Evolutionary conservation across 2,329 filamentous ascomycete species (phyloP).

Genomic region (Pyrenochaeta sp.): DNA sequence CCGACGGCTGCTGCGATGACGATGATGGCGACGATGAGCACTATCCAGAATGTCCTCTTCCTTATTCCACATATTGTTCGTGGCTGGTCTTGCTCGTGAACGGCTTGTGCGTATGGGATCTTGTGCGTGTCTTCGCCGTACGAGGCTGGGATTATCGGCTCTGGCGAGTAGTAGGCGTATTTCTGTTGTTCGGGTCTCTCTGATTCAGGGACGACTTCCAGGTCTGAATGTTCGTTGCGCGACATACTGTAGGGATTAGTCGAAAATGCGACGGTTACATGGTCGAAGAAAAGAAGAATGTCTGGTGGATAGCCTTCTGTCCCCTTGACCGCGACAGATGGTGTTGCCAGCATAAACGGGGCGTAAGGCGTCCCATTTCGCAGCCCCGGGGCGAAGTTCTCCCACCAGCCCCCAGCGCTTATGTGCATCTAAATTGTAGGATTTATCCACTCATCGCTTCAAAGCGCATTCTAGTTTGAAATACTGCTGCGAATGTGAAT

Average conservation of each 20-base stretch:
- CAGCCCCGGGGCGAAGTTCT: not conserved
- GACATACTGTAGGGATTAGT: conserved; percentile 3
- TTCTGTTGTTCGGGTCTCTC: conserved; percentile 1
- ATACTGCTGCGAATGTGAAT: too few species aligned
- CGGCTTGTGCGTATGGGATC: not conserved
- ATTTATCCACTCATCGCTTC: too few species aligned
- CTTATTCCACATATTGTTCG: conserved; percentile 15
- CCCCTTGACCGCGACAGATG: not conserved
- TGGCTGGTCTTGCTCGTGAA: not conserved
- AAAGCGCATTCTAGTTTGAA: too few species aligned
- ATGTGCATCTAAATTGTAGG: not conserved
- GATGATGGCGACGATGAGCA: conserved; percentile 11
- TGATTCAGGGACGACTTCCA: conserved; percentile 5
- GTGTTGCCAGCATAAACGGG: not conserved
- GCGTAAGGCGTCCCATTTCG: not conserved
- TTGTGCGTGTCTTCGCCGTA: conserved; percentile 7
- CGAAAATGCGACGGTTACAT: not conserved
- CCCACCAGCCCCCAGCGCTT: not conserved
- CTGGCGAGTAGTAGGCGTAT: conserved; percentile 6
- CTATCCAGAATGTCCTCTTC: conserved; percentile 15
- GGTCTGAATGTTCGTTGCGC: conserved; percentile 2
- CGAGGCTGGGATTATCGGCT: not conserved
- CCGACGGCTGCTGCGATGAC: conserved; percentile 16
- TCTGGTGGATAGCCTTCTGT: not conserved
- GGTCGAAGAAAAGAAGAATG: not conserved